These are phyloP conservation scores for Boletellus emodensis DNA, from an alignment of 768 basidiomycete species.

Conservation along the genomic window DNA sequence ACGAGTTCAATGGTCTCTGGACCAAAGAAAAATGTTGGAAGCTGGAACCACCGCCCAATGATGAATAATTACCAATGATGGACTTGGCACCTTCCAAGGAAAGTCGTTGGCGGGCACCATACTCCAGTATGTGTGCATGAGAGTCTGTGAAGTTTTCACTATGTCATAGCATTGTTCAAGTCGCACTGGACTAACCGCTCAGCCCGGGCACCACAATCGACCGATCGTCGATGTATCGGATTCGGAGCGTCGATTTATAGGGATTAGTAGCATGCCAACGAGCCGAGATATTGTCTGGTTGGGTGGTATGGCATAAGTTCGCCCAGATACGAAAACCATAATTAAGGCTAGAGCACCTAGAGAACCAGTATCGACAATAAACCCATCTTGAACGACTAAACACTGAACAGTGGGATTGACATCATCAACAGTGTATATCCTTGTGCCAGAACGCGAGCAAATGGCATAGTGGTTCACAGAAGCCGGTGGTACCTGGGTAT, in stretches of 20 bases:
- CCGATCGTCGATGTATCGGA: constrained; percentile 50
- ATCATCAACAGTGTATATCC: constrained; percentile 67
- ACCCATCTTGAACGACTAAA: constrained; percentile 50
- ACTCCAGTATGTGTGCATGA: too few species aligned
- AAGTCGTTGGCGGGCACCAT: too few species aligned
- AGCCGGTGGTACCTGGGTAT: constrained; percentile 2
- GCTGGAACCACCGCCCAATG: too few species aligned
- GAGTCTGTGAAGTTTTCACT: too few species aligned
- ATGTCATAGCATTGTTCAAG: too few species aligned
- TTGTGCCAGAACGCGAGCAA: constrained; percentile 50
- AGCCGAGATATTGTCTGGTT: constrained; percentile 39
- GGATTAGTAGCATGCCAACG: constrained; percentile 35
- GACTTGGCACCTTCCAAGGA: too few species aligned
- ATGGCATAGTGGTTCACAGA: constrained; percentile 45
- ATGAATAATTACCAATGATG: too few species aligned
- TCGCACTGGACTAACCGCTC: constrained; percentile 46
- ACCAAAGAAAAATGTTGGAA: too few species aligned
- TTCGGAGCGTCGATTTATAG: constrained; percentile 27
- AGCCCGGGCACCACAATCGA: constrained; percentile 70
- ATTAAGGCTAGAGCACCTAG: constrained; percentile 40
- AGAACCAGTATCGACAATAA: constrained; percentile 53
- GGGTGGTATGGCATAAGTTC: neutral
- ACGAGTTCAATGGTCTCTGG: too few species aligned
- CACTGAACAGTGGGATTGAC: constrained; percentile 53
- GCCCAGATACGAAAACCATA: neutral